Percentiles rank a stretch among this genome's conserved stretches.
Conservation (phyloP, 75 land plant species). For the Pinus albicaulis region DNA sequence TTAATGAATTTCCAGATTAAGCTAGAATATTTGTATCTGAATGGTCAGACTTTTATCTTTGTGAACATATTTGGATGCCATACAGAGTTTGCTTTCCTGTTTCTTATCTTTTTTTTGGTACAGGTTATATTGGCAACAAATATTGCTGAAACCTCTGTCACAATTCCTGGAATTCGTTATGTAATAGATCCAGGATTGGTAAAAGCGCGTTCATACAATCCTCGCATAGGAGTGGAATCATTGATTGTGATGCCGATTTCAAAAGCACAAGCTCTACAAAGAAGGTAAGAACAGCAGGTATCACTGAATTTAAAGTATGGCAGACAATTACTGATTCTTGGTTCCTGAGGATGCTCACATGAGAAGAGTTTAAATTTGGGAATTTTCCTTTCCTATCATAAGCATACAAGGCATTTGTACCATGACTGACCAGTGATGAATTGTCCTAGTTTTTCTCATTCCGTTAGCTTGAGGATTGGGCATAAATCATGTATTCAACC, state of each 20-base stretch:
- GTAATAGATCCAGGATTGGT: conserved; percentile 96
- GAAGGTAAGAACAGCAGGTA: conserved; percentile 55
- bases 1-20: background rate
- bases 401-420: background rate
- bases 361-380: background rate
- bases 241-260: conserved; percentile 75
- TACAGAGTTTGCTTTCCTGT: background rate
- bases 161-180: conserved; percentile 95
- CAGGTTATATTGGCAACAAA: conserved; percentile 96
- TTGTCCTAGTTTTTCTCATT: background rate
- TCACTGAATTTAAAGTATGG: background rate
- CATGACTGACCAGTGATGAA: background rate
- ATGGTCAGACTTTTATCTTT: background rate
- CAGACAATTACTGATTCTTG: background rate
- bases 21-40: background rate
- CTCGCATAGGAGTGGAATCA: conserved; percentile 83
- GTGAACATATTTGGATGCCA: background rate
- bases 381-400: background rate
- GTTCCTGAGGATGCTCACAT: background rate
- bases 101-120: conserved; percentile 2
- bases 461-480: background rate
- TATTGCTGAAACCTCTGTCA: conserved; percentile 98
- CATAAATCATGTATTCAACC: background rate
- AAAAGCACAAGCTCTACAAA: conserved; percentile 96
- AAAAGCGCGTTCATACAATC: conserved; percentile 82